Conservation (phyloP, 2,329 filamentous ascomycete genomes). For the Leptographium wingfieldii region DNA sequence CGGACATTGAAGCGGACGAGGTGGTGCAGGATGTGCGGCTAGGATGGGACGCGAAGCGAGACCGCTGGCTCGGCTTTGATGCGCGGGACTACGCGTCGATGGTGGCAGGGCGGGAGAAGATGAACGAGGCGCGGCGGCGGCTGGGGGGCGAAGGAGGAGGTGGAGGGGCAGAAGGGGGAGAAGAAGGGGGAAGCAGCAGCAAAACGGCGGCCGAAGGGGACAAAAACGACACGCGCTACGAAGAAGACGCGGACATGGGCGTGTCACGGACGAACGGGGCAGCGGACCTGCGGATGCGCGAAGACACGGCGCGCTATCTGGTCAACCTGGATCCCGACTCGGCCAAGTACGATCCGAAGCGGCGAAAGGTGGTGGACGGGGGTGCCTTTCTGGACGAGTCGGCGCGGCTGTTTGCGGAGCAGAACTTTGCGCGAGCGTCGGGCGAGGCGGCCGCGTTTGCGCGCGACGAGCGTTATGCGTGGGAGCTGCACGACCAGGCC, state of each 20-base stretch:
- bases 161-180: slow-evolving; percentile 34
- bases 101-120: slow-evolving; percentile 77
- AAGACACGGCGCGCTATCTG: slow-evolving; percentile 95
- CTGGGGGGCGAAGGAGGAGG: slow-evolving; percentile 35
- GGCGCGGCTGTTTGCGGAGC: slow-evolving; percentile 75
- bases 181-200: slow-evolving; percentile 42
- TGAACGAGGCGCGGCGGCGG: slow-evolving; percentile 60
- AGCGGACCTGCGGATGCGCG: slow-evolving; percentile 77
- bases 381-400: slow-evolving; percentile 71
- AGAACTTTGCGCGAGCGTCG: slow-evolving; percentile 78
- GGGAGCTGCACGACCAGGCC: slow-evolving; percentile 81
- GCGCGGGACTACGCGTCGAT: slow-evolving; percentile 72
- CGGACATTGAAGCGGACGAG: slow-evolving; percentile 89
- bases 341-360: slow-evolving; percentile 96
- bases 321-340: slow-evolving; percentile 91
- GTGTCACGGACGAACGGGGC: slow-evolving; percentile 85
- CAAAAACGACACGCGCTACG: slow-evolving; percentile 38
- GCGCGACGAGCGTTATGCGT: slow-evolving; percentile 76
- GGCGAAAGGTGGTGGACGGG: slow-evolving; percentile 75
- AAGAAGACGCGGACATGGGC: slow-evolving; percentile 94
- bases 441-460: slow-evolving; percentile 93
- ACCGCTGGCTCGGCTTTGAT: slow-evolving; percentile 98
- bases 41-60: slow-evolving; percentile 94
- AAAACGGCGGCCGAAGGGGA: neutral
- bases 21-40: slow-evolving; percentile 72